Evolutionary conservation across 345 rosid genomes (phyloP).

Genomic region (Euphorbia lathyris): DNA sequence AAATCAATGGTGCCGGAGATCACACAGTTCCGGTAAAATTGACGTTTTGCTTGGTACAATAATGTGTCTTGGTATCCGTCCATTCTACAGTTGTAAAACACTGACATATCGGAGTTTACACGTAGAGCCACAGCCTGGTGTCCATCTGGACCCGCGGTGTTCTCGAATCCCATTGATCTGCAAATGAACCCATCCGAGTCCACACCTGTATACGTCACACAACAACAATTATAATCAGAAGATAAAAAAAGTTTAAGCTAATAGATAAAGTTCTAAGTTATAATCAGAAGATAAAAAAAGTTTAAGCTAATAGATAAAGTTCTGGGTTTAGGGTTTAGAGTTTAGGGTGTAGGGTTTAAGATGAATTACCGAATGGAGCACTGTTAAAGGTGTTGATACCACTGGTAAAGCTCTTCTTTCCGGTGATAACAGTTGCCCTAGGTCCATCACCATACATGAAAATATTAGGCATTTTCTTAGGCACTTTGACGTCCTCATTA

Average conservation of each 20-base stretch:
- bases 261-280: too few relatives aligned
- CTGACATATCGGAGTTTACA: conserved; percentile 20
- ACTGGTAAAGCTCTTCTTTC: conserved; percentile 15
- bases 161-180: conserved; percentile 21
- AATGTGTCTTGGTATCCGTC: conserved; percentile 28
- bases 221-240: too few relatives aligned
- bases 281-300: too few relatives aligned
- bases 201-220: conserved; percentile 16
- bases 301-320: too few relatives aligned
- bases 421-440: conserved; percentile 19
- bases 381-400: conserved; percentile 26
- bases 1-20: conserved; percentile 29
- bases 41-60: conserved; percentile 20
- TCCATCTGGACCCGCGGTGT: conserved; percentile 33
- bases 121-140: conserved; percentile 30
- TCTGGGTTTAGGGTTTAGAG: too few relatives aligned
- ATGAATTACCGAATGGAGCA: conserved; percentile 30
- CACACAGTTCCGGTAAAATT: conserved; percentile 30
- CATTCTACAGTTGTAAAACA: conserved; percentile 24
- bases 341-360: too few relatives aligned
- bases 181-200: conserved; percentile 24
- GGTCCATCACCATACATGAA: conserved; percentile 30
- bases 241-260: too few relatives aligned
- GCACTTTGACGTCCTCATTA: conserved; percentile 1
- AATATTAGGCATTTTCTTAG: conserved; percentile 10